These are phyloP conservation scores for Geranium incanum DNA, from an alignment of 441 rosid species.

Conservation along the genomic window DNA sequence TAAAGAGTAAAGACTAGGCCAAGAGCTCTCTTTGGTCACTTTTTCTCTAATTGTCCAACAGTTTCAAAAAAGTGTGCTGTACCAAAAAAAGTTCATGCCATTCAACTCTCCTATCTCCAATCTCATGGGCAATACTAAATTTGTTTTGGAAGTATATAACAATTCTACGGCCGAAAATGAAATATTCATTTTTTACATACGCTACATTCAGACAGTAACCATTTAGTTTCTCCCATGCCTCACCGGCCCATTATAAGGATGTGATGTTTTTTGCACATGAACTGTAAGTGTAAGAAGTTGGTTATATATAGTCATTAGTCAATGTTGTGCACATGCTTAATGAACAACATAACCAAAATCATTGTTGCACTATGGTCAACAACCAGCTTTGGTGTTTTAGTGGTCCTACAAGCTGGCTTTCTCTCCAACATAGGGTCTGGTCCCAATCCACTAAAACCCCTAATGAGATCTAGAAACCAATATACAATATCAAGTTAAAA, in stretches of 20 bases:
- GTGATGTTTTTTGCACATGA: not conserved
- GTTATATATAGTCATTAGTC: not conserved
- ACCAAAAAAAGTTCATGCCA: not conserved
- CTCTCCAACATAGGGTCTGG: constrained; percentile 18
- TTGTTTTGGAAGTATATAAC: not conserved
- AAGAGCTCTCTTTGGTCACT: not conserved
- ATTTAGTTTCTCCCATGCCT: not conserved
- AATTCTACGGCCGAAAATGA: not conserved
- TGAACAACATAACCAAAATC: constrained; percentile 8
- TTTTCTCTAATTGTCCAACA: not conserved
- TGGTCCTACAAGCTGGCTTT: not conserved
- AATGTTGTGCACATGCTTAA: constrained; percentile 14
- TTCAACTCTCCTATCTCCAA: not conserved
- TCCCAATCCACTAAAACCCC: constrained; percentile 25
- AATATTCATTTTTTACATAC: not conserved
- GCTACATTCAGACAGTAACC: not conserved
- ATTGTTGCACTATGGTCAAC: constrained; percentile 19
- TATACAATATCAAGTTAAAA: not conserved
- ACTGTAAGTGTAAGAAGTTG: not conserved
- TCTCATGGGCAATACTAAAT: not conserved
- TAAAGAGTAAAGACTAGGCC: not conserved
- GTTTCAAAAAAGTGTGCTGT: not conserved
- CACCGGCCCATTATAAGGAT: not conserved
- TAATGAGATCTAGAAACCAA: constrained; percentile 12
- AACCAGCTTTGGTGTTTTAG: constrained; percentile 10